Base-by-base conservation (phyloP, 179 eudicot species). In the Silene vulgaris region DNA sequence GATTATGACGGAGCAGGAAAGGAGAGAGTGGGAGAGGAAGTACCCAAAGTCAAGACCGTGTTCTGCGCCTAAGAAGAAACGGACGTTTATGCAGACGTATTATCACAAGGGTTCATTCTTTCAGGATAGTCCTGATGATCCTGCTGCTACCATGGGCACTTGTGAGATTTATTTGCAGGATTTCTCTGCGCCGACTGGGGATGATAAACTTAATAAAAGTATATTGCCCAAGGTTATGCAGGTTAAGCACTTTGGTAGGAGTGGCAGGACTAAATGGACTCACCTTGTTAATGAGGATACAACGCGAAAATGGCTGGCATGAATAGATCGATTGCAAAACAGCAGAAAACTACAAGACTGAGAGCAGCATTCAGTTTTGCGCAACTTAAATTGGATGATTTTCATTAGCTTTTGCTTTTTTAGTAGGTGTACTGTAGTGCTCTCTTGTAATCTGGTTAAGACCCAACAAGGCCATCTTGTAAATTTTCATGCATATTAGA, bases 211-310 rank as follows among this genome's bases (percentile, higher is more conserved):
- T 90, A 90, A 94, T 76, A 92, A 94, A 84, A 80, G 91, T 7
- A 90, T 94, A 74, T 81, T 94, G 80, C 98, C 98, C 8, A 94
- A 94, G 78, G 96, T 94, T 78, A 94, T 94, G 98, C 98, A 92
- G 84, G 98, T 94, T 70, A 92, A 94, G 87, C 96, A 94, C 79
- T 94, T 92, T 82, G 98, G 98, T 17, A 90, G 97, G 64, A 92
- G 98, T 85, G 98, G 98, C 60, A 84, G 98, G 80, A 92, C 98
- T 0, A 94, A 94, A 77, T 92, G 98, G 98, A 94, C 96, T 75
- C 98, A 94, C 76, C 98, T 94, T 82, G 98, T 92, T 72, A 85
- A 86, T 37, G 97, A 94, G 86, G 98, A 94, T 76, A 94, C 88
- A 87, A 92, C 74, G 88, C 88, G 11, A 94, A 94, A 82, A 94